These are phyloP conservation scores for Zygoascus flipseniorum DNA, from an alignment of 805 yeast genomes.

Conservation along the genomic window DNA sequence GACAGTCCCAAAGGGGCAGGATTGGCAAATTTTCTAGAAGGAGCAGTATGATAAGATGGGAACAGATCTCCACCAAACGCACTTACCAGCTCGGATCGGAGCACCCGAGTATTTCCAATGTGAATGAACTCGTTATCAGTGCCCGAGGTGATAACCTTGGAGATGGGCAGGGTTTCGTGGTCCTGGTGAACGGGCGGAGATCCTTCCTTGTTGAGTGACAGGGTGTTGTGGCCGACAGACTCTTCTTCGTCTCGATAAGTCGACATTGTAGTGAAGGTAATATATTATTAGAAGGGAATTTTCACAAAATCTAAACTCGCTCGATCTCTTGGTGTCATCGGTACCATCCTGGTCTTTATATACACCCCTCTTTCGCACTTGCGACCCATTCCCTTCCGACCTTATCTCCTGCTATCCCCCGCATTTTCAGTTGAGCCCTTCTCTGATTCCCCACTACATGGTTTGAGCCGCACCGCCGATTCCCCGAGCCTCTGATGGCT, in stretches of 20 bases:
- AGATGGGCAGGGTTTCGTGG: not conserved
- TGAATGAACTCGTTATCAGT: slow-evolving; percentile 24
- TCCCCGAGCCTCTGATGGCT: not conserved
- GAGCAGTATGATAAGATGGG: slow-evolving; percentile 37
- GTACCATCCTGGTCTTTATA: no score
- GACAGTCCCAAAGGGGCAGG: slow-evolving; percentile 57
- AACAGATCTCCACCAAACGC: slow-evolving; percentile 56
- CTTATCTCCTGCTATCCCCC: not conserved
- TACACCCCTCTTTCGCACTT: not conserved
- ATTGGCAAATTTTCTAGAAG: slow-evolving; percentile 47
- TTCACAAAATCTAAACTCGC: no score
- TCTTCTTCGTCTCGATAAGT: slow-evolving; percentile 2
- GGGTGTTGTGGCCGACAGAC: not conserved
- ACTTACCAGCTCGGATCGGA: slow-evolving; percentile 45
- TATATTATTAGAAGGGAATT: not conserved
- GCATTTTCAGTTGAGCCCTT: not conserved
- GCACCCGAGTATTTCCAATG: slow-evolving; percentile 36
- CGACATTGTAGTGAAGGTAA: not conserved
- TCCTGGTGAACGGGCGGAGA: not conserved
- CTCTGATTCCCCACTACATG: not conserved
- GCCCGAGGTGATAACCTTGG: slow-evolving; percentile 18
- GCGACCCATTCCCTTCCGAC: not conserved
- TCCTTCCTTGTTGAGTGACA: not conserved
- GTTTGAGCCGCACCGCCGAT: not conserved
- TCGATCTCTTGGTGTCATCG: no score